Evolutionary conservation across 202 grass and related monocot genomes (phyloP), one percentile per base, ranked within the genome.

Genomic region (Bolboschoenoplectus hybrid): DNA sequence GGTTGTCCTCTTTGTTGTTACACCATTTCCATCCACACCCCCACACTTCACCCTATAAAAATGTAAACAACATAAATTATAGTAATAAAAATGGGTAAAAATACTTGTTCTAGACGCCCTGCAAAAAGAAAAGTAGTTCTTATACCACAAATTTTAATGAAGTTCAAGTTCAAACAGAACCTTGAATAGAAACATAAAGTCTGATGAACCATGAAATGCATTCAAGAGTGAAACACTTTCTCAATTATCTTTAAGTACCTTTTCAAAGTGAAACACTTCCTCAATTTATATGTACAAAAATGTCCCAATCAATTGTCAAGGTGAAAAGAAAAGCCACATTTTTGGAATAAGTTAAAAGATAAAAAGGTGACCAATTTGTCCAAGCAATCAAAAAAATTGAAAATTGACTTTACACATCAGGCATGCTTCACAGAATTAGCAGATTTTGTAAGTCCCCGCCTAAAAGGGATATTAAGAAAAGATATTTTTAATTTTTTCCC

Each of bases 11-110:
- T 94, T 94, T 0, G 86, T 87, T 7, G 89, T 53, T 32, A 87
- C 93, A 60, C 92, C 93, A 67, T 99, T 99, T 26, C 93, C 90
- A 43, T 91, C 91, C 74, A 91, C 89, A 68, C 46, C 74, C 72
- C 88, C 90, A 84, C 93, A 93, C 85, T 39, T 86, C 51, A 86
- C 90, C 52, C 93, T 99, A 89, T 61, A 49, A 89, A 43, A 81
- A 67, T 16, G 44, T 67, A 46, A 81, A 43, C 44, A 83, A 52
- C 7, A 49, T 5, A 61, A 83, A n/a, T 60, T 19, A 72, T 5
- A 57, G 14, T 34, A 13, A 19, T 77, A 38, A 12, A 77, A 78
- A 78, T 51, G 5, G 1, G 74, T 78, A 39, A 57, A 39, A 57
- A 11, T 10, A 57, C 34, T 8, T 40, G 39, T 78, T 38, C 26